Base-by-base conservation (phyloP, 2,329 filamentous ascomycete species). In the Truncatella angustata region DNA sequence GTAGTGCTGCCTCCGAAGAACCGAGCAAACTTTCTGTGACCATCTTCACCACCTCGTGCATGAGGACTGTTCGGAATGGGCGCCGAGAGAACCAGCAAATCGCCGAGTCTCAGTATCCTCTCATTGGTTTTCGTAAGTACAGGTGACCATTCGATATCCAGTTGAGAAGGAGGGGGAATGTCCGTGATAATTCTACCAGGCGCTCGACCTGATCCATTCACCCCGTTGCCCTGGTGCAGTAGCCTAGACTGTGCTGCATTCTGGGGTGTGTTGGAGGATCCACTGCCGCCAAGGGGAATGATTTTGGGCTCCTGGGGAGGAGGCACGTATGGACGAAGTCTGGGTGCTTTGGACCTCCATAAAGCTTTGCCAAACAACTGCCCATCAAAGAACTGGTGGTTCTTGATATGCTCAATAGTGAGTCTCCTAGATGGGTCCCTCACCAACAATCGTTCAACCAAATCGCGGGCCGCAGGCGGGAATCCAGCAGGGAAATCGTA, bases 91-190 rank as follows among this genome's bases (percentile, higher is more conserved):
- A 99, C 92, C 69, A 91, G 82, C 57, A 97, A 74, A 63, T 99
- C 96, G 2, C 94, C 94, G 20, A 99, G 77, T 69, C 96, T 97
- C 56, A 99, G 71, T 60, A 99, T 99, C 32, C 94, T 84, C 70
- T 99, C 94, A 64, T 97, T 97, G 54, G 85, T 87, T 63, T 87
- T 86, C 9, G 90, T 97, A 51, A 99, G 76, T 4, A 99, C 92
- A 1, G 94, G 94, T 1, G 93, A 97, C 94, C 94, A 99, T 71
- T 99, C 94, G 52, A 99, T 96, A 65, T 99, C 94, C 23, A 99
- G 77, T 68, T 97, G 94, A 47, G 90, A 96, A 1, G 94, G 94
- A n/a, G 94, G 93, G 14, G 94, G 91, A 9, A 99, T 79, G 69
- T 99, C 94, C 1, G 94, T 97, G 55, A 99, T 95, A 54, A 97